Conservation (phyloP, 2,329 filamentous ascomycete genomes). For the Fusarium sp. region DNA sequence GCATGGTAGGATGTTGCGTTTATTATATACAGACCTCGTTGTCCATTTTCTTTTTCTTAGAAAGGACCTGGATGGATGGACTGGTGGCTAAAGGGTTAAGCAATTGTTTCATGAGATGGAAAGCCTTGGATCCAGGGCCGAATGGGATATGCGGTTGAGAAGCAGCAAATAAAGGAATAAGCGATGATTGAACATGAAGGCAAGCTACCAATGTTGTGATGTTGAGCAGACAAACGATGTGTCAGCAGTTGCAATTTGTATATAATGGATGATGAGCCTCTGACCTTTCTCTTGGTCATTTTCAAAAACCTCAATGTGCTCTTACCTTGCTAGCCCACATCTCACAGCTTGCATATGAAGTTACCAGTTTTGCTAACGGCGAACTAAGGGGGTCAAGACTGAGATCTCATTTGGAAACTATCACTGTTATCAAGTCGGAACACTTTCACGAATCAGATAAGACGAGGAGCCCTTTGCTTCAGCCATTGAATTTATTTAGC, state of each 20-base stretch:
- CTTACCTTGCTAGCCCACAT: background rate
- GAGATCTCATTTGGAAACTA: background rate
- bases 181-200: background rate
- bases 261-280: slow-evolving; percentile 7
- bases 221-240: background rate
- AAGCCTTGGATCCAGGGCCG: slow-evolving; percentile 25
- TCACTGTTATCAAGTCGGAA: background rate
- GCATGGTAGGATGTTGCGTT: background rate
- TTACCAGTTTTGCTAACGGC: background rate
- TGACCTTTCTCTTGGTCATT: background rate
- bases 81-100: background rate
- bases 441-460: background rate
- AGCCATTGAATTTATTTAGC: slow-evolving; percentile 28
- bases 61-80: background rate
- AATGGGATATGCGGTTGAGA: background rate
- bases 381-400: background rate
- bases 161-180: slow-evolving; percentile 2
- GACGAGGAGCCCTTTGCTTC: background rate
- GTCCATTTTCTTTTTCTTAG: slow-evolving; percentile 8
- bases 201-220: background rate
- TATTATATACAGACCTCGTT: slow-evolving; percentile 20
- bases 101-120: slow-evolving; percentile 7
- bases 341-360: background rate
- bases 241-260: slow-evolving; percentile 11
- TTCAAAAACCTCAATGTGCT: background rate